Conservation (phyloP, 1,284 basidiomycete genomes). For the Cutaneotrichosporon mucoides region DNA sequence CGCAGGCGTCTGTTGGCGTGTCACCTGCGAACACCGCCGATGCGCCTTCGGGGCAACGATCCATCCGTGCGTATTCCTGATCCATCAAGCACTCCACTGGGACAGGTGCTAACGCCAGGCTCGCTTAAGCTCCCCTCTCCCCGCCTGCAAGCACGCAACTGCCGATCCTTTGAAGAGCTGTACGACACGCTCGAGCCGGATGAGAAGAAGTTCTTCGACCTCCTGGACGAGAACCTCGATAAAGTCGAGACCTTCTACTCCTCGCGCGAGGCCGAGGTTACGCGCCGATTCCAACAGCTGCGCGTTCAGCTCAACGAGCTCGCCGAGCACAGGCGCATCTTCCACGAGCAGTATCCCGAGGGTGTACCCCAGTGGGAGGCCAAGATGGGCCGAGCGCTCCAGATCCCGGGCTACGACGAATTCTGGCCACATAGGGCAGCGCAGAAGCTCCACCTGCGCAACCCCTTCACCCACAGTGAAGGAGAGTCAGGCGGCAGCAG, state of each 20-base stretch:
- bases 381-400: slow-evolving; percentile 24
- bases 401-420: slow-evolving; percentile 15
- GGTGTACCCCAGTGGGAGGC: slow-evolving; percentile 44
- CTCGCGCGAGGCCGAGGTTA: slow-evolving; percentile 66
- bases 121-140: slow-evolving; percentile 37
- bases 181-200: slow-evolving; percentile 50
- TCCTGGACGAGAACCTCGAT: slow-evolving; percentile 68
- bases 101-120: slow-evolving; percentile 24
- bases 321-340: slow-evolving; percentile 62
- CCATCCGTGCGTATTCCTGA: slow-evolving; percentile 9
- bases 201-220: slow-evolving; percentile 67
- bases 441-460: slow-evolving; percentile 16
- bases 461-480: slow-evolving; percentile 2
- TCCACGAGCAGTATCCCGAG: slow-evolving; percentile 55
- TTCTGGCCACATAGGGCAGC: background rate
- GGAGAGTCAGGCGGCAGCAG: slow-evolving; percentile 1
- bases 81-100: no score
- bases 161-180: slow-evolving; percentile 37
- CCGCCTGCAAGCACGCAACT: slow-evolving; percentile 19
- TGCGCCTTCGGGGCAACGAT: slow-evolving; percentile 11
- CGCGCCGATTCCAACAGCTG: slow-evolving; percentile 55
- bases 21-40: slow-evolving; percentile 1
- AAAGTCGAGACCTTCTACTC: slow-evolving; percentile 81
- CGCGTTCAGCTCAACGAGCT: slow-evolving; percentile 71
- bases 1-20: slow-evolving; percentile 10